phyloP scores from a whole-genome alignment of 306 rosid genomes.

The Cucumis cinereus region DNA sequence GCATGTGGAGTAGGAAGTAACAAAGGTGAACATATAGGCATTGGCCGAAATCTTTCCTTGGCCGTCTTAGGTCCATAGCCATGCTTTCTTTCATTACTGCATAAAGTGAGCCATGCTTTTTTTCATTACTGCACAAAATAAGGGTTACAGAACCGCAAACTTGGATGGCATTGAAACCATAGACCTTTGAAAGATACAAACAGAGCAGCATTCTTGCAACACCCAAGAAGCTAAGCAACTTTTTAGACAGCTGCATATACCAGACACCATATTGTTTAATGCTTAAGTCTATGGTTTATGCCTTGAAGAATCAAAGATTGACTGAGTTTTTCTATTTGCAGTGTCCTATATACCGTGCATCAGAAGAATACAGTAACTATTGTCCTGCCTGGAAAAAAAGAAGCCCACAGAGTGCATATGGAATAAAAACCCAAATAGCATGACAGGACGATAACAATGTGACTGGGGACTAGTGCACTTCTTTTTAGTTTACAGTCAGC shows the following conservation, averaged over 20 bases:
- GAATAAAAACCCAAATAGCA: neutral
- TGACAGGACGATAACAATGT: neutral
- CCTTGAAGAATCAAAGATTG: neutral
- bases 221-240: neutral
- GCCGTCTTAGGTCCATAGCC: constrained; percentile 37
- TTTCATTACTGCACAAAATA: constrained; percentile 43
- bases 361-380: neutral
- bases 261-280: neutral
- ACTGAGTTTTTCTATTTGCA: neutral
- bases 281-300: neutral
- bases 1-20: constrained; percentile 95
- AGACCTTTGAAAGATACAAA: neutral
- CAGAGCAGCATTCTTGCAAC: neutral
- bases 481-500: neutral
- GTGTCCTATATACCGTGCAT: neutral
- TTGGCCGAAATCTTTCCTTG: constrained; percentile 78
- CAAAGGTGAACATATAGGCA: constrained; percentile 91
- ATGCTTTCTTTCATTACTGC: constrained; percentile 55
- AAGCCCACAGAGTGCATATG: neutral
- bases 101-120: constrained; percentile 24
- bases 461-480: neutral
- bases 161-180: neutral
- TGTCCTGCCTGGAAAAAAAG: neutral
- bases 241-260: neutral
- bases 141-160: constrained; percentile 16